phyloP scores from a whole-genome alignment of 768 basidiomycete genomes.

The Tulasnella sp. region DNA sequence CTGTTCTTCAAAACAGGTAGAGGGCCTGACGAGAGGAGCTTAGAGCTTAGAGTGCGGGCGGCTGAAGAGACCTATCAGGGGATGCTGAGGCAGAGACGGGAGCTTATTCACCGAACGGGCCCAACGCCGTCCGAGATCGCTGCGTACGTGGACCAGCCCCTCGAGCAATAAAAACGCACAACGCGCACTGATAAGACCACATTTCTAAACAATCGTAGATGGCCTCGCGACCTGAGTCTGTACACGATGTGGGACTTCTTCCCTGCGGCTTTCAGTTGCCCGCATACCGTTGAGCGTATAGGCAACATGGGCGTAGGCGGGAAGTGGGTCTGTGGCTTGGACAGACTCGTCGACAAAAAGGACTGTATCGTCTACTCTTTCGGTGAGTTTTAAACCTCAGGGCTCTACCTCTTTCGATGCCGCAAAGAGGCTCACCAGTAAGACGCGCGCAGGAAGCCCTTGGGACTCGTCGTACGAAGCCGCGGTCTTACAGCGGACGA shows the following conservation, averaged over 20 bases:
- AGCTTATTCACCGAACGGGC: slow-evolving; percentile 4
- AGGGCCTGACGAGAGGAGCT: not conserved
- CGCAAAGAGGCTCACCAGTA: too few relatives aligned
- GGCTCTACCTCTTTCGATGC: not conserved
- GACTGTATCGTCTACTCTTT: slow-evolving; percentile 13
- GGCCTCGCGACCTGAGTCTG: not conserved
- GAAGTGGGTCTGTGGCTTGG: slow-evolving; percentile 14
- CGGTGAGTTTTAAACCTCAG: not conserved
- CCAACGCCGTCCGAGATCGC: not conserved
- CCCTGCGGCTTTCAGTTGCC: slow-evolving; percentile 16
- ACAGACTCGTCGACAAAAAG: slow-evolving; percentile 5
- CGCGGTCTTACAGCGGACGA: slow-evolving; percentile 38
- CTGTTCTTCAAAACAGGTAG: not conserved
- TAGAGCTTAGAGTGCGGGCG: not conserved
- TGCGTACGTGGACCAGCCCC: not conserved
- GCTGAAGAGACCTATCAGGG: slow-evolving; percentile 6
- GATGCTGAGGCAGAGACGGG: not conserved
- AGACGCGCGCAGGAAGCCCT: slow-evolving; percentile 21
- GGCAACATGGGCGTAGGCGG: slow-evolving; percentile 12
- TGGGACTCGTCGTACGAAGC: slow-evolving; percentile 55
- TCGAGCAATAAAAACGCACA: not conserved
- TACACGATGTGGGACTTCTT: slow-evolving; percentile 18
- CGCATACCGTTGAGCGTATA: slow-evolving; percentile 7
- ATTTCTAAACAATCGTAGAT: not conserved
- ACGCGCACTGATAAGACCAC: not conserved